Percentiles rank a stretch among this genome's conserved stretches.
Evolutionary conservation across 2,329 filamentous ascomycete species (phyloP).

Genomic region (Fusarium tuaranense): DNA sequence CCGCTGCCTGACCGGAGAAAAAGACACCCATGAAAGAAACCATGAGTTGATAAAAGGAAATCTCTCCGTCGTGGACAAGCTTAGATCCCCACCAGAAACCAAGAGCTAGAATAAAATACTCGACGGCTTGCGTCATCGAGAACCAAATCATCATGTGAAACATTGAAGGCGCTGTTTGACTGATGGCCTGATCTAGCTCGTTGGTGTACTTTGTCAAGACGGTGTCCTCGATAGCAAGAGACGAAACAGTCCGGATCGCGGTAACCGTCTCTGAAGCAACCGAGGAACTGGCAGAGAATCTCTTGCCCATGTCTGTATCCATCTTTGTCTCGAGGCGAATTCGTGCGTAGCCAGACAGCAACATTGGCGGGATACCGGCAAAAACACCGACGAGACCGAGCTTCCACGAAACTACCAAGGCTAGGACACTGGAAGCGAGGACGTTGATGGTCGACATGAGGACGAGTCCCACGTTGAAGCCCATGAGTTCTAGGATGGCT

Average conservation of each 20-base stretch:
- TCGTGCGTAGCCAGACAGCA: slow-evolving; percentile 49
- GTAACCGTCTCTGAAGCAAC: slow-evolving; percentile 56
- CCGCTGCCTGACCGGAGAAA: slow-evolving; percentile 54
- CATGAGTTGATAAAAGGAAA: slow-evolving; percentile 63
- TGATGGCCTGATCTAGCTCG: slow-evolving; percentile 44
- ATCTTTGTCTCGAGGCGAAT: slow-evolving; percentile 53
- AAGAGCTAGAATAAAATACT: slow-evolving; percentile 51
- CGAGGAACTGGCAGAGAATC: slow-evolving; percentile 49
- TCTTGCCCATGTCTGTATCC: slow-evolving; percentile 49
- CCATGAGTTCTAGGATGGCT: slow-evolving; percentile 54
- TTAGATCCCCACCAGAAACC: slow-evolving; percentile 56
- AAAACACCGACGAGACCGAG: slow-evolving; percentile 59
- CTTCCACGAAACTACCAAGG: slow-evolving; percentile 58
- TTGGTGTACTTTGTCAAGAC: slow-evolving; percentile 45
- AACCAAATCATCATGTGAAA: slow-evolving; percentile 49
- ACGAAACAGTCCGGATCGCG: slow-evolving; percentile 54
- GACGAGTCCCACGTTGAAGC: slow-evolving; percentile 53
- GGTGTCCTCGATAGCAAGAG: slow-evolving; percentile 52
- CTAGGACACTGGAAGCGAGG: slow-evolving; percentile 52
- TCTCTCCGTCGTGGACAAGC: slow-evolving; percentile 53
- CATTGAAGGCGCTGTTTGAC: slow-evolving; percentile 39
- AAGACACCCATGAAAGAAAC: slow-evolving; percentile 63
- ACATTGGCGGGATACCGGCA: slow-evolving; percentile 50
- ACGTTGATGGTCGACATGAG: slow-evolving; percentile 51
- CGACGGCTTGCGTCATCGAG: slow-evolving; percentile 49